Percentiles rank a stretch among this genome's conserved stretches.
Conservation (phyloP, 2,329 filamentous ascomycete genomes). For the Fusarium palustre region DNA sequence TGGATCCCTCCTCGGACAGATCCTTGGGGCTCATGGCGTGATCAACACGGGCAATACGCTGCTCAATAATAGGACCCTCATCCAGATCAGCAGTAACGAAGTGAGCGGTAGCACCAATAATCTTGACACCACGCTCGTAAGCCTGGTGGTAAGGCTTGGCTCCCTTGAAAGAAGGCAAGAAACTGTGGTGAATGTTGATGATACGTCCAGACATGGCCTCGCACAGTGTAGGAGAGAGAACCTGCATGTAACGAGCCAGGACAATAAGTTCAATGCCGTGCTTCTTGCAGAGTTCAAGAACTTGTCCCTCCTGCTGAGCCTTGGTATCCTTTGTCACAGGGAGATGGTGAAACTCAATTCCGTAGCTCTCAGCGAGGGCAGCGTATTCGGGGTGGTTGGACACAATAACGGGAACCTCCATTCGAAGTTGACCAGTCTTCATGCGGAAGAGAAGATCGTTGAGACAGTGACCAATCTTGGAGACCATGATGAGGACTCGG, state of each 20-base stretch:
- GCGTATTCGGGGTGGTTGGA: conserved; percentile 84
- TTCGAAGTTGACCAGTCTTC: conserved; percentile 77
- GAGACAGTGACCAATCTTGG: conserved; percentile 87
- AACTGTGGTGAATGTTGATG: conserved; percentile 93
- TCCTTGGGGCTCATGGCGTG: conserved; percentile 81
- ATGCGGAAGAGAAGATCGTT: conserved; percentile 86
- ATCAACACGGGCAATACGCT: conserved; percentile 80
- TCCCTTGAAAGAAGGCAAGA: conserved; percentile 88
- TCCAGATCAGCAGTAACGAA: conserved; percentile 88
- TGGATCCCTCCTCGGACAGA: conserved; percentile 82
- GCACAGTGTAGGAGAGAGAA: conserved; percentile 80
- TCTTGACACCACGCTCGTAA: conserved; percentile 87
- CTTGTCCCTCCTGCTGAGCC: conserved; percentile 74
- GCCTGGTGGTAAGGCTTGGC: conserved; percentile 91
- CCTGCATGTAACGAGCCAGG: conserved; percentile 88
- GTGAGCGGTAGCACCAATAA: conserved; percentile 86
- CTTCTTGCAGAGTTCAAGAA: conserved; percentile 76
- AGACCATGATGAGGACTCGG: conserved; percentile 87
- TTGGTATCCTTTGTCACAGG: conserved; percentile 85
- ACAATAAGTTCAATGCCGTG: conserved; percentile 83
- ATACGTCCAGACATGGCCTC: conserved; percentile 84
- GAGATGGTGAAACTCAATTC: conserved; percentile 82
- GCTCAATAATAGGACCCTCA: conserved; percentile 90
- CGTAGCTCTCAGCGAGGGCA: conserved; percentile 76
- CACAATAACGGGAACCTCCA: conserved; percentile 82